Conservation (phyloP, 306 rosid genomes). For the Mimosa pudica region DNA sequence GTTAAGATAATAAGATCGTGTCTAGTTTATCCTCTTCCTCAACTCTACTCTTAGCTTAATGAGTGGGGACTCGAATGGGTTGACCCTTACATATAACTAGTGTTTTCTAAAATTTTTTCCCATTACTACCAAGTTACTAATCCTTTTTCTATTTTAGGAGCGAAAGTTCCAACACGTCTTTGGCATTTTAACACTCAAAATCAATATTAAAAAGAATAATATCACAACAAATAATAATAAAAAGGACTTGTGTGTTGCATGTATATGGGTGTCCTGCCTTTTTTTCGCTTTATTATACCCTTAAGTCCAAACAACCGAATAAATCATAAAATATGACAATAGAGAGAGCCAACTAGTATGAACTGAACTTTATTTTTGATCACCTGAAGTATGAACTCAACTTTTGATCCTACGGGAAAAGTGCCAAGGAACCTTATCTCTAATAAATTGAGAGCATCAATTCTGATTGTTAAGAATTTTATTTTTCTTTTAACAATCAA, state of each 20-base stretch:
- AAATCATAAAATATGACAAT: not conserved
- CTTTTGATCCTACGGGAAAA: not conserved
- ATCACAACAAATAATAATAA: too few species aligned
- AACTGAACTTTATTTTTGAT: not conserved
- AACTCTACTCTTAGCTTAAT: too few species aligned
- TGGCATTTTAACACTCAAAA: not conserved
- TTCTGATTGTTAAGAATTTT: not conserved
- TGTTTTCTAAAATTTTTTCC: not conserved
- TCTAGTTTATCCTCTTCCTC: too few species aligned
- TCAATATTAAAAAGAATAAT: not conserved
- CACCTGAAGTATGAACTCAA: not conserved
- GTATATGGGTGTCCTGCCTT: not conserved
- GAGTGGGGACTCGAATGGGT: too few species aligned
- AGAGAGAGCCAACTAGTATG: not conserved
- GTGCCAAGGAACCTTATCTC: slow-evolving; percentile 18
- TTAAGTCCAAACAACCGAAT: not conserved
- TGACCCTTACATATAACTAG: too few species aligned
- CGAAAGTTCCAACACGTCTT: not conserved
- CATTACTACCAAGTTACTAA: not conserved
- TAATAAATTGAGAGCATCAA: not conserved
- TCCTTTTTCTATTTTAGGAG: not conserved
- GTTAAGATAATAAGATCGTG: too few species aligned
- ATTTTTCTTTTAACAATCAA: not conserved
- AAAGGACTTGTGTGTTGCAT: not conserved
- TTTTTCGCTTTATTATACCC: not conserved